phyloP scores from a whole-genome alignment of 331 rosid species.

The Malus hybrid region DNA sequence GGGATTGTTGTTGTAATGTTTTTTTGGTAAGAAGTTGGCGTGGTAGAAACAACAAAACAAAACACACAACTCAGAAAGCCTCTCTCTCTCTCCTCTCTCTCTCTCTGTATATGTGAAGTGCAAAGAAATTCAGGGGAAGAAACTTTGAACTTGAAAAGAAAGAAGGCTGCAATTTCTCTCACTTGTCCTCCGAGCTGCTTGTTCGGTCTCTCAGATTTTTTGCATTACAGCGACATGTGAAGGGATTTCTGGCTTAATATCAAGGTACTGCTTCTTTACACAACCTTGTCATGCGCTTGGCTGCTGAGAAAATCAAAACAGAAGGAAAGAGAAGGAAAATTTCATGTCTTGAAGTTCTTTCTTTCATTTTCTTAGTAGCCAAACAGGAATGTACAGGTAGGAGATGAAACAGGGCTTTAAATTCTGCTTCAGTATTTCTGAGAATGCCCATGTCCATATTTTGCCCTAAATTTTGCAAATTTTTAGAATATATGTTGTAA shows the following conservation, averaged over 20 bases:
- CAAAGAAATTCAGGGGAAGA: not conserved
- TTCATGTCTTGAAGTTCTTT: not conserved
- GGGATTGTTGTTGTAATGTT: not conserved
- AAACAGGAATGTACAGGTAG: not conserved
- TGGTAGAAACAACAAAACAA: not conserved
- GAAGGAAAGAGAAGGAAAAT: not conserved
- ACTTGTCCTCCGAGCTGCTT: not conserved
- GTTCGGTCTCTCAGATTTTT: constrained; percentile 4
- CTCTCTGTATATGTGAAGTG: not conserved
- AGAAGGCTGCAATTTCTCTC: not conserved
- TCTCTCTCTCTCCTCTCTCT: not conserved
- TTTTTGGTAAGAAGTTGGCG: not conserved
- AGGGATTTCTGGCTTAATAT: constrained; percentile 2
- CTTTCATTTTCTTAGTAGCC: constrained; percentile 8
- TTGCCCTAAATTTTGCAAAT: not conserved
- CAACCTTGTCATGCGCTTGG: constrained; percentile 8
- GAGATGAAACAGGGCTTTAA: not conserved
- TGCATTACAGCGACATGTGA: constrained; percentile 17
- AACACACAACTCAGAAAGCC: not conserved
- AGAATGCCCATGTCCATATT: not conserved
- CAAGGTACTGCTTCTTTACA: not conserved
- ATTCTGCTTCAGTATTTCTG: not conserved
- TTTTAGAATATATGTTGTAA: not conserved
- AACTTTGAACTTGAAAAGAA: not conserved
- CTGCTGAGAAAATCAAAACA: constrained; percentile 16